phyloP scores from a whole-genome alignment of 768 basidiomycete genomes.

The Kwoniella sp. region DNA sequence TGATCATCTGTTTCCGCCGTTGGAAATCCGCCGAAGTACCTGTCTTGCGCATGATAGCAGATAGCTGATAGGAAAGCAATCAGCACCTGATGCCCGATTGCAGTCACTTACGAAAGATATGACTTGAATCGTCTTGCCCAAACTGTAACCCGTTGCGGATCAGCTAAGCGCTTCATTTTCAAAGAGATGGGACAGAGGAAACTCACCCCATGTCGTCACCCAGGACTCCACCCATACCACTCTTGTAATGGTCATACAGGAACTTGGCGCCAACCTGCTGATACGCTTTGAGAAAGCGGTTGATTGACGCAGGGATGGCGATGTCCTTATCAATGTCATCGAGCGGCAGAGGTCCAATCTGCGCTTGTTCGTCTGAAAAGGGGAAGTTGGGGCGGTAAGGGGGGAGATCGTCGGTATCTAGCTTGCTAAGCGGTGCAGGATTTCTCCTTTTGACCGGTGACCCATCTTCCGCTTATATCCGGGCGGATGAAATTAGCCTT shows the following conservation, averaged over 20 bases:
- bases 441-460: background rate
- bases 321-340: slow-evolving; percentile 35
- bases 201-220: slow-evolving; percentile 96
- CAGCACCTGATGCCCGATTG: background rate
- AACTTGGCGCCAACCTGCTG: slow-evolving; percentile 85
- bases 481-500: background rate
- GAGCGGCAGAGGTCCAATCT: slow-evolving; percentile 30
- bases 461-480: background rate
- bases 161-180: slow-evolving; percentile 4
- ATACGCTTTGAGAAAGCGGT: slow-evolving; percentile 84
- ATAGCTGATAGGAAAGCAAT: slow-evolving; percentile 71
- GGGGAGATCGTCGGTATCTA: slow-evolving; percentile 16
- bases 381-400: slow-evolving; percentile 33
- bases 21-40: slow-evolving; percentile 68
- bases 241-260: slow-evolving; percentile 71
- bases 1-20: slow-evolving; percentile 70
- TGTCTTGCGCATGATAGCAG: slow-evolving; percentile 85
- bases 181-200: slow-evolving; percentile 26
- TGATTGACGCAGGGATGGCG: slow-evolving; percentile 62
- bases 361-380: slow-evolving; percentile 24
- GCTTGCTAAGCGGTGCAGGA: background rate
- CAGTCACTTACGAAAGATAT: slow-evolving; percentile 44
- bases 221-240: slow-evolving; percentile 74
- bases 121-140: slow-evolving; percentile 90
- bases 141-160: slow-evolving; percentile 12